Percentiles rank a stretch among this genome's conserved stretches.
These are phyloP conservation scores for Aureobasidium sp. DNA, from an alignment of 2,329 filamentous ascomycete species.

Conservation along the genomic window DNA sequence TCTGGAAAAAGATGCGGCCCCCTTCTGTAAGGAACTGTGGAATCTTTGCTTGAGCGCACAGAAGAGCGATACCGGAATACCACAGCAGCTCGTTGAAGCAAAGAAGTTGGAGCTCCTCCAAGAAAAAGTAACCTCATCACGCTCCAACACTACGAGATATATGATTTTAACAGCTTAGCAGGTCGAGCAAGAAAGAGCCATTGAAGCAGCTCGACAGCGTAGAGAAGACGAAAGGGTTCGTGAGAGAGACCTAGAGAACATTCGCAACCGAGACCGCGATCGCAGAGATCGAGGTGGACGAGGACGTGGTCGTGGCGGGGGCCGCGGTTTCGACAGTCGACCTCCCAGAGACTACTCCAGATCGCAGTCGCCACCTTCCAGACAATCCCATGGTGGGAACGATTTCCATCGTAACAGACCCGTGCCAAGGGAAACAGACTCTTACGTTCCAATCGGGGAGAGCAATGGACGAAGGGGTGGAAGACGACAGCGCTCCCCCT, in stretches of 20 bases:
- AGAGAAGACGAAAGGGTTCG: constrained; percentile 63
- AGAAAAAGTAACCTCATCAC: constrained; percentile 64
- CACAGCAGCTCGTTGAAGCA: constrained; percentile 86
- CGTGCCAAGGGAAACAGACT: constrained; percentile 44
- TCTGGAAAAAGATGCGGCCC: constrained; percentile 79
- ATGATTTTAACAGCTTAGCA: constrained; percentile 26
- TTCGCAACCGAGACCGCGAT: constrained; percentile 61
- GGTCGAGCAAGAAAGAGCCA: constrained; percentile 75
- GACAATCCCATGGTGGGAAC: constrained; percentile 40
- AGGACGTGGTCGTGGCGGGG: constrained; percentile 37
- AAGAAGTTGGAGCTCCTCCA: constrained; percentile 94
- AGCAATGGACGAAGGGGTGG: constrained; percentile 7
- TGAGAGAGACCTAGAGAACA: constrained; percentile 60
- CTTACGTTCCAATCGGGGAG: constrained; percentile 46
- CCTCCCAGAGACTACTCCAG: constrained; percentile 29
- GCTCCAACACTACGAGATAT: neutral
- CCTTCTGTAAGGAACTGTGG: constrained; percentile 93
- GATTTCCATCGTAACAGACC: constrained; percentile 34
- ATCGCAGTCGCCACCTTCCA: constrained; percentile 45
- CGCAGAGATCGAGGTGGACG: constrained; percentile 30
- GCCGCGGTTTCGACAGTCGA: constrained; percentile 41
- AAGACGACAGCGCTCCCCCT: constrained; percentile 14
- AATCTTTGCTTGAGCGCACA: constrained; percentile 85
- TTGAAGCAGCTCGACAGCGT: constrained; percentile 63
- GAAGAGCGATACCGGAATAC: constrained; percentile 77